These are phyloP conservation scores for Quercus gilva DNA, from an alignment of 306 rosid genomes.

Conservation along the genomic window DNA sequence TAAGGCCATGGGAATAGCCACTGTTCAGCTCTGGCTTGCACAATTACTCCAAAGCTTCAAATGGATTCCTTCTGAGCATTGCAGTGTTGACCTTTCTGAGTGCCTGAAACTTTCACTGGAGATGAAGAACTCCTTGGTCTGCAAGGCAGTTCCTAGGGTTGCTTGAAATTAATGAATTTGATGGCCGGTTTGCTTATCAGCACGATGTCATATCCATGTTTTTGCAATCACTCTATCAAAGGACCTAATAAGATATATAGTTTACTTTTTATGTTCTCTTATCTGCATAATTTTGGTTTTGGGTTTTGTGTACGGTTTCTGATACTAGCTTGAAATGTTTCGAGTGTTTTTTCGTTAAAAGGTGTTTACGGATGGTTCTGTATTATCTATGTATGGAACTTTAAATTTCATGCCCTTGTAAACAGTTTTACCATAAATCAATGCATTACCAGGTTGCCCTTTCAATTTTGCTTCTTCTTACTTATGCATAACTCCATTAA, in stretches of 20 bases:
- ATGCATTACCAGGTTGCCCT: background rate
- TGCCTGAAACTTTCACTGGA: conserved; percentile 72
- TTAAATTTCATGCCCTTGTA: background rate
- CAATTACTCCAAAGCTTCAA: conserved; percentile 56
- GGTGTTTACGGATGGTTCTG: background rate
- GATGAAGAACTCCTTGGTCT: conserved; percentile 62
- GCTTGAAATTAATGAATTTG: background rate
- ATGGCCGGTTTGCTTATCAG: background rate
- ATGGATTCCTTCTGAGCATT: conserved; percentile 33
- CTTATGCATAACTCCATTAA: background rate
- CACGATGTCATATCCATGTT: background rate
- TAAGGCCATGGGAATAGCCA: conserved; percentile 70
- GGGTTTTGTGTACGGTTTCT: background rate
- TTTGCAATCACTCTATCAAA: background rate
- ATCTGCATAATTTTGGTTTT: background rate
- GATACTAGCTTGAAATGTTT: no score
- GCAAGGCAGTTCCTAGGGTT: conserved; percentile 62
- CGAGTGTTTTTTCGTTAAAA: no score
- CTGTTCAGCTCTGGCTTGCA: conserved; percentile 76
- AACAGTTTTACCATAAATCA: background rate
- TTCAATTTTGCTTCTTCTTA: background rate
- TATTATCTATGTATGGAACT: background rate
- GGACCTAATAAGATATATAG: background rate
- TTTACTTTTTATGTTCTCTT: background rate
- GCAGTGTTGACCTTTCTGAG: conserved; percentile 51